phyloP scores from a whole-genome alignment of 2,329 filamentous ascomycete species.

The Epichloe amarillans region DNA sequence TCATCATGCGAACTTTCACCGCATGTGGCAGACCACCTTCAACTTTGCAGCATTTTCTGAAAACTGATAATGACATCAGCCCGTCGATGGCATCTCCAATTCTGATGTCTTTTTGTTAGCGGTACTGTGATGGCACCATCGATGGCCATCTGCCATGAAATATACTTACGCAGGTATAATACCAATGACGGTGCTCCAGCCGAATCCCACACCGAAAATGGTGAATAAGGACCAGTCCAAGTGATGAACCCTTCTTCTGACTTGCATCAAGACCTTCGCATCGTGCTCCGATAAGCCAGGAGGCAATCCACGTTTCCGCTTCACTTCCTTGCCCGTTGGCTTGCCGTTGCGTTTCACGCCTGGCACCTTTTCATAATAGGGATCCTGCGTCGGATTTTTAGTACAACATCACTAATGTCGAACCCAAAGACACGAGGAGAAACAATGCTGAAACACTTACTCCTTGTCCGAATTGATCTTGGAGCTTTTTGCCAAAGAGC shows the following conservation, averaged over 20 bases:
- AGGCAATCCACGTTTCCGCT: constrained; percentile 72
- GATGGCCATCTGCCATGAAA: not conserved
- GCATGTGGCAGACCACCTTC: constrained; percentile 58
- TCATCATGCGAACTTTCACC: constrained; percentile 58
- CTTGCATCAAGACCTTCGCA: constrained; percentile 66
- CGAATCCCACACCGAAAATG: constrained; percentile 69
- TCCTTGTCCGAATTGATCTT: constrained; percentile 46
- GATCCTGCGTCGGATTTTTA: constrained; percentile 48
- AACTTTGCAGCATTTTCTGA: constrained; percentile 57
- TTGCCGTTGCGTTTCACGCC: constrained; percentile 55
- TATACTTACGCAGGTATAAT: constrained; percentile 62
- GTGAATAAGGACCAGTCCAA: constrained; percentile 78
- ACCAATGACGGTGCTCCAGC: constrained; percentile 79
- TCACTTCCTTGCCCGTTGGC: constrained; percentile 61
- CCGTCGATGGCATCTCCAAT: constrained; percentile 64
- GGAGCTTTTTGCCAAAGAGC: constrained; percentile 40
- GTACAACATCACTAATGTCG: constrained; percentile 9
- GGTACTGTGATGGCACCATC: not conserved
- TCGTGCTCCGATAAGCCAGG: constrained; percentile 75
- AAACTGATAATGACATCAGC: constrained; percentile 61
- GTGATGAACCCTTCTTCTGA: constrained; percentile 73
- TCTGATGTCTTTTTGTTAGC: constrained; percentile 24
- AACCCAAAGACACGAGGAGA: not conserved
- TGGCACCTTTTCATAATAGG: constrained; percentile 74
- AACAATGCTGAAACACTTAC: constrained; percentile 20